Evolutionary conservation across 2,329 filamentous ascomycete species (phyloP), one percentile per base, ranked within the genome.

Genomic region (Ceratocystis cacaofunesta): DNA sequence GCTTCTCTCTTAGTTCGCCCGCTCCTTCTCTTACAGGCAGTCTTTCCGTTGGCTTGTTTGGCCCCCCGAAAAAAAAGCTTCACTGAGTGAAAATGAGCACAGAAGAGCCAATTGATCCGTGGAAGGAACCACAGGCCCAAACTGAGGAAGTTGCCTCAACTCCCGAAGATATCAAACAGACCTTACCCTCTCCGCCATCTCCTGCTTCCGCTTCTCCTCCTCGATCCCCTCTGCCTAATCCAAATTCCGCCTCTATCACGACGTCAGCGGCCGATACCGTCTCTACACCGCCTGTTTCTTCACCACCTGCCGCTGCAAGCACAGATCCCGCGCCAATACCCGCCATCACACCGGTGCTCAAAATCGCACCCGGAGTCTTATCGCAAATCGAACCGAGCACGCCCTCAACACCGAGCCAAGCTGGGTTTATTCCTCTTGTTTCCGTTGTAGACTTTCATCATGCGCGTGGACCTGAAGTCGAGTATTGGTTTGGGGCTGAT

Each of bases 391-490:
- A 66, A 64, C 44, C 62, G 55, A 52, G 66, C 58, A 63, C 64
- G 25, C 68, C 67, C 15, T 60, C 66, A 25, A 72, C 72, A 25
- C 71, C 73, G 5, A 70, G 70, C 22, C 61, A 30, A n/a, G 66
- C 70, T 8, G 76, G 77, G 68, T 87, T 86, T 73, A 77, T 79
- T 66, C 88, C 89, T 57, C 79, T 92, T 72, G 87, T 92, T 61
- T 85, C 86, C 69, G 87, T 92, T 67, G 88, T 92, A 71, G 89
- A 88, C 74, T 92, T 92, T 73, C 88, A 92, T 75, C 89, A 92
- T 80, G 88, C 88, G 65, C 80, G 84, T 73, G 94, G 94, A 7
- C 94, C 94, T 41, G 94, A 99, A 77, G 88, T 97, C 66, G 92
- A 97, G 78, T 83, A 82, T 71, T 97, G 92, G 89, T 90, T 96